phyloP scores from a whole-genome alignment of 352 stramenopile genomes.

The Phytophthora uliginosa region DNA sequence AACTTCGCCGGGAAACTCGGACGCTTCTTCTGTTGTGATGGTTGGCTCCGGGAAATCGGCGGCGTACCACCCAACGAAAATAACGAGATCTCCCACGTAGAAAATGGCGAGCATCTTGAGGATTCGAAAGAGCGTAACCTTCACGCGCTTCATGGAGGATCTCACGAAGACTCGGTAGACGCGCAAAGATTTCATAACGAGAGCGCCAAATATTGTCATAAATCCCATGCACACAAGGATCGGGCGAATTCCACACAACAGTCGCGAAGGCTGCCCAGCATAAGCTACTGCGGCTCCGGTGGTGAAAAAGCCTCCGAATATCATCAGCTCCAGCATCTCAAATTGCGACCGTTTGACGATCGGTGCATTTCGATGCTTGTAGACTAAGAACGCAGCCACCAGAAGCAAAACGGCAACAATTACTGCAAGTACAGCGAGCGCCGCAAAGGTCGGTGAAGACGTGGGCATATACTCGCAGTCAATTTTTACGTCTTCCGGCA shows the following conservation, averaged over 20 bases:
- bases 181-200: conserved; percentile 60
- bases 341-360: conserved; percentile 64
- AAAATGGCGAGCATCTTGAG: conserved; percentile 53
- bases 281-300: conserved; percentile 40
- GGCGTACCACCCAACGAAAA: conserved; percentile 50
- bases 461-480: conserved; percentile 54
- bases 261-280: conserved; percentile 34
- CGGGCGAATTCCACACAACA: conserved; percentile 46
- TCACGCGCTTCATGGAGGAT: conserved; percentile 53
- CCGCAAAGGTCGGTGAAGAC: conserved; percentile 31
- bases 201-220: conserved; percentile 52
- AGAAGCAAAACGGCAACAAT: conserved; percentile 29
- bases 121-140: conserved; percentile 41
- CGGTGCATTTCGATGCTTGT: conserved; percentile 37
- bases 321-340: conserved; percentile 54
- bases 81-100: conserved; percentile 45
- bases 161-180: conserved; percentile 69
- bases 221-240: conserved; percentile 50
- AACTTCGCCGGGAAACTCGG: conserved; percentile 40
- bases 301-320: conserved; percentile 50
- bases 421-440: conserved; percentile 7
- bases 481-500: conserved; percentile 33
- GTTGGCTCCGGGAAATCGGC: conserved; percentile 47
- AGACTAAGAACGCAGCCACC: conserved; percentile 31
- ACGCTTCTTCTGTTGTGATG: conserved; percentile 21